Evolutionary conservation across 192 early-diverging fungal species (phyloP).

Genomic region (Linnemannia zychae): DNA sequence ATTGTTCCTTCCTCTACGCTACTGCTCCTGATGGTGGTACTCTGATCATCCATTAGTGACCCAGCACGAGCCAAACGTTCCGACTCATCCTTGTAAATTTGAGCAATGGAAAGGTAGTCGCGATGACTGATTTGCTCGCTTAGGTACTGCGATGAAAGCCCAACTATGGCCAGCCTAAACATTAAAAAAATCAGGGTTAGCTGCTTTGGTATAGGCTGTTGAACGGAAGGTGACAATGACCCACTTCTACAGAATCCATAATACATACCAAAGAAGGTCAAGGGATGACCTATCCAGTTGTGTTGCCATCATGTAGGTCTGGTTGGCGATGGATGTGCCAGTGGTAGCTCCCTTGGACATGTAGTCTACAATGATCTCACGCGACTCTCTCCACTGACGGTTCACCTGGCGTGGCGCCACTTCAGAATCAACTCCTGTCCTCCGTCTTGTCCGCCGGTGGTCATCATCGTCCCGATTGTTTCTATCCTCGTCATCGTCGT

Average conservation of each 20-base stretch:
- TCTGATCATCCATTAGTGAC: background rate
- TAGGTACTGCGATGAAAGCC: constrained; percentile 83
- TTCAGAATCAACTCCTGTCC: constrained; percentile 55
- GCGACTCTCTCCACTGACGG: constrained; percentile 54
- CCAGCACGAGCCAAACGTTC: constrained; percentile 60
- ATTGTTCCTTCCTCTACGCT: constrained; percentile 68
- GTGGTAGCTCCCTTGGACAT: constrained; percentile 78
- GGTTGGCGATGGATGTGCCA: constrained; percentile 80
- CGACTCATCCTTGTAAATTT: constrained; percentile 78
- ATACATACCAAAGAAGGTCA: constrained; percentile 83
- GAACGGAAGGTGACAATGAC: background rate
- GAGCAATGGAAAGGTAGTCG: constrained; percentile 75
- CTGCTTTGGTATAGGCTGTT: background rate
- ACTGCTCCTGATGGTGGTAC: constrained; percentile 2
- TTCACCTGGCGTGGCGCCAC: constrained; percentile 44
- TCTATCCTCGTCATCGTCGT: constrained; percentile 46
- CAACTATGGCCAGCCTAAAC: constrained; percentile 82
- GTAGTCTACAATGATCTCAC: constrained; percentile 76
- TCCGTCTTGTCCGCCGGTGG: constrained; percentile 59
- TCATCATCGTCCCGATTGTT: constrained; percentile 36
- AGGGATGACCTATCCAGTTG: constrained; percentile 79
- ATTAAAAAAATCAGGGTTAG: background rate
- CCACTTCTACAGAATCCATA: too few relatives aligned
- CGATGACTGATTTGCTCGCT: constrained; percentile 77
- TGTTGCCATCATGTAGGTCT: constrained; percentile 78